Conservation (phyloP, 805 yeast genomes). For the Zygoascus tannicola region DNA sequence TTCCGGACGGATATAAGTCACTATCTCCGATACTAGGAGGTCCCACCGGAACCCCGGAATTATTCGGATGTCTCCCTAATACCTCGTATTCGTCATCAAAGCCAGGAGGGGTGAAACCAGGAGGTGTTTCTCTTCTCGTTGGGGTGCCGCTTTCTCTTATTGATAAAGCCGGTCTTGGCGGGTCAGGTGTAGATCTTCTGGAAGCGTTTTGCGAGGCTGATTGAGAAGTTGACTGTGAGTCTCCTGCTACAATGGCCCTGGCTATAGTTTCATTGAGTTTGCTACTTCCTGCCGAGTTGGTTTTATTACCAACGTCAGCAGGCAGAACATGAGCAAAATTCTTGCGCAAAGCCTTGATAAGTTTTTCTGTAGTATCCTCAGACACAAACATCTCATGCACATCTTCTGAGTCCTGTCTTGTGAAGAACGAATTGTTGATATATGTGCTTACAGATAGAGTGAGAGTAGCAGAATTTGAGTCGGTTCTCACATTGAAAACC, state of each 20-base stretch:
- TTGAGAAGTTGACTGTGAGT: not conserved
- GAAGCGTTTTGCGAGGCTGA: no score
- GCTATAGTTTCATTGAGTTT: not conserved
- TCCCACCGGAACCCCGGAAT: constrained; percentile 12
- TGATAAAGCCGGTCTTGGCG: constrained; percentile 1
- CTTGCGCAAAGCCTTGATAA: constrained; percentile 5
- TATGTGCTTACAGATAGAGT: constrained; percentile 8
- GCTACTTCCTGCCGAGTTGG: not conserved
- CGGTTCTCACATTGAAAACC: constrained; percentile 8
- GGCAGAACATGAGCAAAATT: not conserved
- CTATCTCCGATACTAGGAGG: constrained; percentile 28
- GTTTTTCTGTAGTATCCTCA: constrained; percentile 10
- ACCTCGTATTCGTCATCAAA: constrained; percentile 37
- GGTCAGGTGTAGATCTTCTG: not conserved
- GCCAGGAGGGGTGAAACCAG: constrained; percentile 37
- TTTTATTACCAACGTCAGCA: not conserved
- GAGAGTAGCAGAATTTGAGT: constrained; percentile 2
- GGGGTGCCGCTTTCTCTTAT: constrained; percentile 3
- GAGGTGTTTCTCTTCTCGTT: constrained; percentile 25
- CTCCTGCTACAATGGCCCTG: not conserved
- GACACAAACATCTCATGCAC: constrained; percentile 7
- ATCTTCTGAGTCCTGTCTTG: constrained; percentile 17
- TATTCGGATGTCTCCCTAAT: constrained; percentile 7
- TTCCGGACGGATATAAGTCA: constrained; percentile 34
- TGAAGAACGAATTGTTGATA: constrained; percentile 13